Base-by-base conservation (phyloP, 768 basidiomycete genomes). In the Pulveroboletus frians region DNA sequence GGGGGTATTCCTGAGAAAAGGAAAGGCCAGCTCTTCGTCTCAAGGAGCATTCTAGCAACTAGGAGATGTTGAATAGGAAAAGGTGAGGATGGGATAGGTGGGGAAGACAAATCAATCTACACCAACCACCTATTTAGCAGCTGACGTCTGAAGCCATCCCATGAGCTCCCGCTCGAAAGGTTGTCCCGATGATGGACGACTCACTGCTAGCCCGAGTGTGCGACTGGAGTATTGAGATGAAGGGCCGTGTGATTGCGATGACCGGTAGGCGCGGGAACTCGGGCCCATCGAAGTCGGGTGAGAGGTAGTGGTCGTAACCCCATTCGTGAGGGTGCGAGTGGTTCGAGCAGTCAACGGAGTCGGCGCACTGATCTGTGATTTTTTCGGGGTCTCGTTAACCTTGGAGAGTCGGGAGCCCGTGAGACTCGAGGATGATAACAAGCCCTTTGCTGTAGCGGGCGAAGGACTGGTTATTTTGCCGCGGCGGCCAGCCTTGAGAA, bases 361-460 rank as follows among this genome's bases (percentile, higher is more conserved):
- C 7, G 91, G 91, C 11, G 88, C 90, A 60, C 90, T 85, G 55
- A 93, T 93, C 61, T 88, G 77, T 5, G 88, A 88, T 71, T 92
- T 92, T 75, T 91, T 92, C 15, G 90, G 90, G 7, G 89, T 91
- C 57, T 80, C 79, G 47, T 84, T 79, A 18, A 73, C 67, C 54
- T 84, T 85, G 43, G 62, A 68, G 56, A 67, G 74, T 43, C 83
- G 75, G 51, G 73, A 72, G 46, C 41, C 38, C n/a, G 74, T 65
- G 43, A 84, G 65, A 56, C 72, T 78, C 8, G 81, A 78, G 15
- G 85, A 79, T 18, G 80, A 80, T 32, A 82, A 54, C 15, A 79
- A 69, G n/a, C 77, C 67, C 64, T 76, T 86, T 11, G 80, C 66
- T 4, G 80, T 71, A 21, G 71, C 63, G 14, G 75, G 63, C 3